Conservation (phyloP, 495 filamentous ascomycete species). For the Penicillium paradoxum region DNA sequence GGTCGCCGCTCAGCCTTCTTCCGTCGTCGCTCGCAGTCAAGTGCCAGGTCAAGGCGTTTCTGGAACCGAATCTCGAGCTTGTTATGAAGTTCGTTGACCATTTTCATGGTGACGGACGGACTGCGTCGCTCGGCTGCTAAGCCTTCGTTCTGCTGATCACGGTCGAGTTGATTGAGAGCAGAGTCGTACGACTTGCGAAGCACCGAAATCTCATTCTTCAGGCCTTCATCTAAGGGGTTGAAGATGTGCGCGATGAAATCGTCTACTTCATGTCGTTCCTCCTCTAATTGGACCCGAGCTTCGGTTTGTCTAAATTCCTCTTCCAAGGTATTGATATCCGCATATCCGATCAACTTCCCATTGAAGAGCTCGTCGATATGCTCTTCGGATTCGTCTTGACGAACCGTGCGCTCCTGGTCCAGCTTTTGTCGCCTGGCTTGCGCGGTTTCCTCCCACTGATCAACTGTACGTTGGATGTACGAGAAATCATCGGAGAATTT, state of each 20-base stretch:
- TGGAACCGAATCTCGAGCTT: conserved; percentile 48
- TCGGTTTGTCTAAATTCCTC: conserved; percentile 55
- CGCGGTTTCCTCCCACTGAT: conserved; percentile 44
- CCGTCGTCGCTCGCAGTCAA: conserved; percentile 49
- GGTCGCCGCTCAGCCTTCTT: conserved; percentile 50
- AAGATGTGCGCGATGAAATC: conserved; percentile 50
- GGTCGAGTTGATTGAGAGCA: conserved; percentile 37
- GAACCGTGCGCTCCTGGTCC: conserved; percentile 43
- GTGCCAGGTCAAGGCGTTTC: conserved; percentile 47
- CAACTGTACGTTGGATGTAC: conserved; percentile 43
- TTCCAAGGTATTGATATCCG: conserved; percentile 56
- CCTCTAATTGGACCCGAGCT: conserved; percentile 47
- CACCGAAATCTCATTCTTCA: conserved; percentile 49
- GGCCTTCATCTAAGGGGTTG: conserved; percentile 43
- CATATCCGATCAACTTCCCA: conserved; percentile 56
- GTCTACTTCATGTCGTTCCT: conserved; percentile 52
- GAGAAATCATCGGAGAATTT: conserved; percentile 44
- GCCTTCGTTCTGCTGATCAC: conserved; percentile 37
- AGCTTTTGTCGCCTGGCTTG: conserved; percentile 38
- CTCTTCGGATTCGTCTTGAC: conserved; percentile 52
- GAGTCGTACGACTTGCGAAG: conserved; percentile 49
- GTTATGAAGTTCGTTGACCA: conserved; percentile 40
- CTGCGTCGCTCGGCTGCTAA: conserved; percentile 30
- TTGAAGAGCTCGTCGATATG: conserved; percentile 55
- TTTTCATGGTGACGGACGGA: conserved; percentile 42